Evolutionary conservation across 495 filamentous ascomycete genomes (phyloP).

Genomic region (Letharia lupina): DNA sequence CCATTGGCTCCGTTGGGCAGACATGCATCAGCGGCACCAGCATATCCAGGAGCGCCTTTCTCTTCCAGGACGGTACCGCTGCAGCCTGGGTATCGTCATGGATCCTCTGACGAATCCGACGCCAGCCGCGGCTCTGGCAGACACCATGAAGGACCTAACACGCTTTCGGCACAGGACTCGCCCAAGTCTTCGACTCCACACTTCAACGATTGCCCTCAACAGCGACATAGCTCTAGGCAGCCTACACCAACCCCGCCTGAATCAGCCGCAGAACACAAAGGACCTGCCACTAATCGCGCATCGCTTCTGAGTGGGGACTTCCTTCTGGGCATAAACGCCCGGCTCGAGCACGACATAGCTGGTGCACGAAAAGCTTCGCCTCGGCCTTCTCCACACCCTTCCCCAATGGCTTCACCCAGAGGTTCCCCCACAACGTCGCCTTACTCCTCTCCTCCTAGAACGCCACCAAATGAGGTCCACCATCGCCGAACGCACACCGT

Average conservation of each 20-base stretch:
- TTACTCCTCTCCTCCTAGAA: constrained; percentile 23
- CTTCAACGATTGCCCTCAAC: not conserved
- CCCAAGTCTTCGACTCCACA: not conserved
- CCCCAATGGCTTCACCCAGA: constrained; percentile 14
- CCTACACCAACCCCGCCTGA: constrained; percentile 3
- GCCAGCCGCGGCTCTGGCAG: constrained; percentile 3
- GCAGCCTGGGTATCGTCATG: constrained; percentile 5
- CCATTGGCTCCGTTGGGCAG: constrained; percentile 14
- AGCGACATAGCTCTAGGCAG: constrained; percentile 2
- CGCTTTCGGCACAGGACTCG: not conserved
- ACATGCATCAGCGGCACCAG: constrained; percentile 16
- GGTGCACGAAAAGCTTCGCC: constrained; percentile 16
- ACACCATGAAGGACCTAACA: not conserved
- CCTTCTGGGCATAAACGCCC: constrained; percentile 7
- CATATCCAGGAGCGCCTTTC: constrained; percentile 4
- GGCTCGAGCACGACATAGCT: constrained; percentile 7
- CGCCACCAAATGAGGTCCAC: constrained; percentile 16
- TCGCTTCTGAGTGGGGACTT: constrained; percentile 13
- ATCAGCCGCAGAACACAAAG: not conserved
- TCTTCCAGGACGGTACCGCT: not conserved
- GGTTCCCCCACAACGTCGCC: constrained; percentile 21
- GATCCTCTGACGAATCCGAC: constrained; percentile 15
- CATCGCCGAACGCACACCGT: constrained; percentile 10
- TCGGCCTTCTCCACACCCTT: constrained; percentile 12
- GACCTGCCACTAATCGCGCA: constrained; percentile 4